Evolutionary conservation across 2,329 filamentous ascomycete genomes (phyloP).

Genomic region (Venturia pyrina): DNA sequence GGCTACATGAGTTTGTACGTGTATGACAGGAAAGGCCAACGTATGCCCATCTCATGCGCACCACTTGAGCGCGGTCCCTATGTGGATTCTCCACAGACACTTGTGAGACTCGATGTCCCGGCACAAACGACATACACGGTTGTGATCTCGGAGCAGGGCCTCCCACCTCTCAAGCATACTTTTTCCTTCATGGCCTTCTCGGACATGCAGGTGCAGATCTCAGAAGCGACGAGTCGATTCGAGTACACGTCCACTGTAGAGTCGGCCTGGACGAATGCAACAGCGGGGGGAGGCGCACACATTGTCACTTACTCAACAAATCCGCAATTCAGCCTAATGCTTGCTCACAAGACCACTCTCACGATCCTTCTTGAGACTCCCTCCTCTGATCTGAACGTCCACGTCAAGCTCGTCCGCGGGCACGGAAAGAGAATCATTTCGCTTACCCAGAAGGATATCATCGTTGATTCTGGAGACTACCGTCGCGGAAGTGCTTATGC

Average conservation of each 20-base stretch:
- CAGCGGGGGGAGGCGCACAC: slow-evolving; percentile 75
- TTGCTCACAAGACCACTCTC: slow-evolving; percentile 50
- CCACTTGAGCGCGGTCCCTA: slow-evolving; percentile 69
- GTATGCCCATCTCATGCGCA: slow-evolving; percentile 64
- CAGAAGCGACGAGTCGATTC: slow-evolving; percentile 52
- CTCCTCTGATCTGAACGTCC: slow-evolving; percentile 59
- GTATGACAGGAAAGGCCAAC: slow-evolving; percentile 60
- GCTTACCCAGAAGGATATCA: slow-evolving; percentile 65
- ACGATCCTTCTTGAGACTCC: slow-evolving; percentile 65
- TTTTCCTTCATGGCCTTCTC: slow-evolving; percentile 85
- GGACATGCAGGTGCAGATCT: slow-evolving; percentile 48
- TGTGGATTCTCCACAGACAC: slow-evolving; percentile 85
- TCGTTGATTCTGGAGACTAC: slow-evolving; percentile 81
- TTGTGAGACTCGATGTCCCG: slow-evolving; percentile 62
- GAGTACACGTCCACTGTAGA: slow-evolving; percentile 46
- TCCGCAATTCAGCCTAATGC: slow-evolving; percentile 67
- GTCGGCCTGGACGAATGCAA: slow-evolving; percentile 66
- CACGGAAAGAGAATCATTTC: slow-evolving; percentile 59
- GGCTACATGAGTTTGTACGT: slow-evolving; percentile 85
- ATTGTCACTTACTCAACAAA: slow-evolving; percentile 72
- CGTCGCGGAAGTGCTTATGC: slow-evolving; percentile 67
- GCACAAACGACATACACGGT: slow-evolving; percentile 45
- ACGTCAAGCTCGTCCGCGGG: slow-evolving; percentile 77
- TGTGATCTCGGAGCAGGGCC: slow-evolving; percentile 68
- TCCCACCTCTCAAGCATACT: slow-evolving; percentile 63